A percentile compares a stretch with the other conserved stretches of the same genome.
Conservation (phyloP, 768 basidiomycete species). For the Pleurotus platypus region DNA sequence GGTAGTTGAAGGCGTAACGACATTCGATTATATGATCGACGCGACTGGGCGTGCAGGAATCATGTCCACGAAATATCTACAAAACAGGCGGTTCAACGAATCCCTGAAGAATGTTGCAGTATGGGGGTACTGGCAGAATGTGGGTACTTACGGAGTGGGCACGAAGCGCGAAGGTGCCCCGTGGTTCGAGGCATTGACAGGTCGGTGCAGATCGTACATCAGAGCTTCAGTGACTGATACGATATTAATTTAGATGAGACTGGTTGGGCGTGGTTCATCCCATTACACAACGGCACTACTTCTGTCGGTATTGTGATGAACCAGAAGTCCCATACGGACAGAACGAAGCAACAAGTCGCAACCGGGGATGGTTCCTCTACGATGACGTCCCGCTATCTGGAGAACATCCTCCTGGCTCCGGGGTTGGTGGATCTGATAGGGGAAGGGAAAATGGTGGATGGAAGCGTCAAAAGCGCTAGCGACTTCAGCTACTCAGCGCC, state of each 20-base stretch:
- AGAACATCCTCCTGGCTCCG: slow-evolving; percentile 44
- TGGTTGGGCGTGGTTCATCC: slow-evolving; percentile 58
- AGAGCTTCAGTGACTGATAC: neutral
- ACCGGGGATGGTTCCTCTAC: slow-evolving; percentile 20
- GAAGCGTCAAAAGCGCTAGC: slow-evolving; percentile 48
- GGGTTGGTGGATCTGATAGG: slow-evolving; percentile 39
- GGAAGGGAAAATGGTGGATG: slow-evolving; percentile 32
- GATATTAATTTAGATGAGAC: slow-evolving; percentile 34
- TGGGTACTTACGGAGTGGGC: slow-evolving; percentile 37
- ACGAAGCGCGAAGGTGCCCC: slow-evolving; percentile 41
- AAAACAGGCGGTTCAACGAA: slow-evolving; percentile 50
- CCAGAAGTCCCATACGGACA: slow-evolving; percentile 29
- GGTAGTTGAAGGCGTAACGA: slow-evolving; percentile 29
- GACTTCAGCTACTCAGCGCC: slow-evolving; percentile 67
- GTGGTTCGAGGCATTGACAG: slow-evolving; percentile 54
- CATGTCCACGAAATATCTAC: slow-evolving; percentile 55
- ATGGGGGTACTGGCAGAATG: slow-evolving; percentile 66
- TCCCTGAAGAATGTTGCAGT: slow-evolving; percentile 55
- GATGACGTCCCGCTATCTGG: slow-evolving; percentile 37
- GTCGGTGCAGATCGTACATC: slow-evolving; percentile 22
- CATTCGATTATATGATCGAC: slow-evolving; percentile 61
- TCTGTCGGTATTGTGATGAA: slow-evolving; percentile 51
- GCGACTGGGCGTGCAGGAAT: slow-evolving; percentile 59
- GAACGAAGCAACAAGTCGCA: slow-evolving; percentile 20
- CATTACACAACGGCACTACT: slow-evolving; percentile 44